These are phyloP conservation scores for Phascolomyces articulosus DNA, from an alignment of 371 early-diverging fungal species.

Conservation along the genomic window DNA sequence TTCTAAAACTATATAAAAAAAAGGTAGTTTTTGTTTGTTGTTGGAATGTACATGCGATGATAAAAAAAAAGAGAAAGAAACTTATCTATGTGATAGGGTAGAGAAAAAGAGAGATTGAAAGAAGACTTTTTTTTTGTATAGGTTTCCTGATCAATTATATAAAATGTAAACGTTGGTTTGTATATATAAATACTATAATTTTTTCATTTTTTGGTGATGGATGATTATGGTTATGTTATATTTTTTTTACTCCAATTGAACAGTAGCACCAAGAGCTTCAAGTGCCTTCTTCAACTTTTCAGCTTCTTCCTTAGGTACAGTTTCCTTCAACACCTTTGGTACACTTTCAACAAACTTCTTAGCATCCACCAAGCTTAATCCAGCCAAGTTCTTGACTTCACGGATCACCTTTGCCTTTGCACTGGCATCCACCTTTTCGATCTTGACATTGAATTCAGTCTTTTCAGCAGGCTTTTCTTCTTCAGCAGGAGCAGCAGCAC, in stretches of 20 bases:
- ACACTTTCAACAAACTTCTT: conserved; percentile 98
- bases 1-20: conserved; percentile 2
- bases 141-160: no score
- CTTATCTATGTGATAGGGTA: not conserved
- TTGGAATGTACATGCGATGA: conserved; percentile 7
- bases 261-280: conserved; percentile 93
- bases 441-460: conserved; percentile 93
- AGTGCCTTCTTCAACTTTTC: conserved; percentile 96
- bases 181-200: no score
- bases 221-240: no score
- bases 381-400: conserved; percentile 95
- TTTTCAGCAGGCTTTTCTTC: conserved; percentile 89
- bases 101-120: not conserved
- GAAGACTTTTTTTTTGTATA: not conserved
- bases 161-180: no score
- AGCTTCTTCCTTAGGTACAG: conserved; percentile 93
- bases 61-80: not conserved
- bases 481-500: conserved; percentile 73
- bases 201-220: no score
- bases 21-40: not conserved
- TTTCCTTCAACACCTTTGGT: conserved; percentile 94
- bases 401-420: conserved; percentile 97
- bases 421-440: conserved; percentile 94
- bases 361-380: conserved; percentile 95
- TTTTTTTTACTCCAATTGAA: conserved; percentile 82